Percentiles rank a stretch among this genome's conserved stretches.
These are phyloP conservation scores for Blastocystis sp. DNA, from an alignment of 352 stramenopile genomes.

Conservation along the genomic window DNA sequence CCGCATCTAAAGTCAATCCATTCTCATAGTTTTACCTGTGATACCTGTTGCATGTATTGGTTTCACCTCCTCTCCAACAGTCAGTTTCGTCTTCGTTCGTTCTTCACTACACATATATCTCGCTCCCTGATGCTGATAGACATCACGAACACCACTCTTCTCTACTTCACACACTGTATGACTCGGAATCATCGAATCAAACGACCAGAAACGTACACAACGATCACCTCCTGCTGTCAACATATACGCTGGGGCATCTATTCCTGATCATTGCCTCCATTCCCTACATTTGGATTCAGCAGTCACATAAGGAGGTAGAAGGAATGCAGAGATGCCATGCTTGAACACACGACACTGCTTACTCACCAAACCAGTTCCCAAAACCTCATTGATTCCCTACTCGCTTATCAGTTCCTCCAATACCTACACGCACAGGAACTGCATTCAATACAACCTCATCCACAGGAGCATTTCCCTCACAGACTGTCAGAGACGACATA, in stretches of 20 bases:
- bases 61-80: constrained; percentile 15
- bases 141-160: constrained; percentile 19
- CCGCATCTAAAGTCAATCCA: background rate
- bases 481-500: background rate
- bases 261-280: background rate
- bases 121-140: constrained; percentile 3
- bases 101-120: constrained; percentile 4
- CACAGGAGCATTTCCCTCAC: background rate
- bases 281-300: background rate
- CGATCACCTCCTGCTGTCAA: constrained; percentile 45
- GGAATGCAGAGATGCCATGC: constrained; percentile 14
- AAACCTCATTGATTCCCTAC: background rate
- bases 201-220: constrained; percentile 46
- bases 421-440: constrained; percentile 9
- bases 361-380: background rate
- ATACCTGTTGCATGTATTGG: constrained; percentile 20
- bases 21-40: background rate
- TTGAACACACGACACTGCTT: background rate
- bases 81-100: background rate
- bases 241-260: constrained; percentile 33
- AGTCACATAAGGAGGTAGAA: constrained; percentile 10
- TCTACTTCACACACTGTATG: constrained; percentile 23
- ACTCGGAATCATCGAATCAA: background rate
- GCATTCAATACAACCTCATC: constrained; percentile 30
- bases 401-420: background rate